These are phyloP conservation scores for Tetrapisispora phaffii DNA, from an alignment of 805 yeast species.

Conservation along the genomic window DNA sequence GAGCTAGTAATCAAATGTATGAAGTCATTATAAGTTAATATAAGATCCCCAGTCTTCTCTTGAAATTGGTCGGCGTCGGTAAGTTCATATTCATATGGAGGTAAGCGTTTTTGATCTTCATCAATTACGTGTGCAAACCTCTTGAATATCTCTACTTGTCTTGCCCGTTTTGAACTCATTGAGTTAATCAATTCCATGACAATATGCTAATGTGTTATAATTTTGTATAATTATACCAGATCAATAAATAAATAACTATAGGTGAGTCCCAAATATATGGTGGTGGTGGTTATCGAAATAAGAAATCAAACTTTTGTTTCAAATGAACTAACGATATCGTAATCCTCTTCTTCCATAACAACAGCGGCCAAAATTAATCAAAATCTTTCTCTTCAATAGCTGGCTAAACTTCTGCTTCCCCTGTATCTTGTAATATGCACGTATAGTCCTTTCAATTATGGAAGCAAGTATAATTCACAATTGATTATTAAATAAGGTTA, in stretches of 20 bases:
- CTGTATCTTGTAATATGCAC: too few relatives aligned
- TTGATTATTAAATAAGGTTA: too few relatives aligned
- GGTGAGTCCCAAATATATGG: too few relatives aligned
- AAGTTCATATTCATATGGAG: conserved; percentile 1
- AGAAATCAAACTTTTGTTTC: not conserved
- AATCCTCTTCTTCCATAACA: not conserved
- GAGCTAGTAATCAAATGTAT: conserved; percentile 30
- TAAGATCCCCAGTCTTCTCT: conserved; percentile 15
- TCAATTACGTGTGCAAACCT: conserved; percentile 33
- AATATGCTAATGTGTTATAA: not conserved
- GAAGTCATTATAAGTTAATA: conserved; percentile 31
- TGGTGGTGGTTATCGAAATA: too few relatives aligned
- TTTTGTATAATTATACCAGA: not conserved
- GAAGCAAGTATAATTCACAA: too few relatives aligned
- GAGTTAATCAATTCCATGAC: conserved; percentile 34
- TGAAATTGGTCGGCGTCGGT: not conserved
- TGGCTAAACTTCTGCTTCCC: too few relatives aligned
- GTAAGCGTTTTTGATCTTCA: conserved; percentile 9
- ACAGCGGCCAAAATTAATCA: not conserved
- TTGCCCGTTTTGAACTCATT: conserved; percentile 29
- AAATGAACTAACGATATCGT: not conserved
- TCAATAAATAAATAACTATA: not conserved
- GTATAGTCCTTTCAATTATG: too few relatives aligned
- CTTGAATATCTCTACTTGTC: conserved; percentile 36
- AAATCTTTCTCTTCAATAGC: too few relatives aligned